A percentile compares a stretch with the other conserved stretches of the same genome.
Conservation (phyloP, 306 rosid species). For the Ziziphus jujuba region DNA sequence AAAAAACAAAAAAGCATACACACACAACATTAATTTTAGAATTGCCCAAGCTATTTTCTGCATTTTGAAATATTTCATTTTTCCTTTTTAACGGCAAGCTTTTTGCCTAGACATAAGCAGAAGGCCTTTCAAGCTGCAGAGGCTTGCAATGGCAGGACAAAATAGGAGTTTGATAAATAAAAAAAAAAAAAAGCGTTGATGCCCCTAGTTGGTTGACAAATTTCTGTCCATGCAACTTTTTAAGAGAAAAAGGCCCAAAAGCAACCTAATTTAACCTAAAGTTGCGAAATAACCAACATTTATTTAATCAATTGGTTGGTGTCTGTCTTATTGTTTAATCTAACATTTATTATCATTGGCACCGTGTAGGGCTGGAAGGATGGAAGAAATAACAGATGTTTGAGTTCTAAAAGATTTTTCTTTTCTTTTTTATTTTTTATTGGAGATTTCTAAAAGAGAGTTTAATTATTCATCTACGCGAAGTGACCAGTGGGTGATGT, state of each 20-base stretch:
- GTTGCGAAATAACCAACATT: constrained; percentile 3
- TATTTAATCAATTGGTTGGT: background rate
- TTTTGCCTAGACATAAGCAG: too few relatives aligned
- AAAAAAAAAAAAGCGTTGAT: constrained; percentile 10
- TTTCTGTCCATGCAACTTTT: background rate
- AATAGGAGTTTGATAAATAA: background rate
- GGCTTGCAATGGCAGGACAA: too few relatives aligned
- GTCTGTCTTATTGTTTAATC: constrained; percentile 17
- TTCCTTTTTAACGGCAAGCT: too few relatives aligned
- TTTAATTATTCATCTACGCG: background rate
- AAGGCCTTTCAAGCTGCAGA: too few relatives aligned
- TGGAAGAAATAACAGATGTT: constrained; percentile 10
- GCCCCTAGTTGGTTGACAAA: background rate
- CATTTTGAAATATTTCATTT: too few relatives aligned
- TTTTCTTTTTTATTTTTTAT: background rate
- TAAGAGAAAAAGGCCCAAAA: background rate
- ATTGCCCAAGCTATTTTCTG: too few relatives aligned
- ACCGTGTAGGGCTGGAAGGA: constrained; percentile 25
- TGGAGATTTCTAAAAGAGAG: background rate
- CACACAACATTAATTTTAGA: too few relatives aligned
- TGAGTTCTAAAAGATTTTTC: background rate
- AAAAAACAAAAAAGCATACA: too few relatives aligned
- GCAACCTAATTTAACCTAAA: too few relatives aligned
- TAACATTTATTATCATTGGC: constrained; percentile 10
- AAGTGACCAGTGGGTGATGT: constrained; percentile 1